These are phyloP conservation scores for Ambrosia artemisiifolia DNA, from an alignment of 129 eudicot genomes.

Conservation along the genomic window DNA sequence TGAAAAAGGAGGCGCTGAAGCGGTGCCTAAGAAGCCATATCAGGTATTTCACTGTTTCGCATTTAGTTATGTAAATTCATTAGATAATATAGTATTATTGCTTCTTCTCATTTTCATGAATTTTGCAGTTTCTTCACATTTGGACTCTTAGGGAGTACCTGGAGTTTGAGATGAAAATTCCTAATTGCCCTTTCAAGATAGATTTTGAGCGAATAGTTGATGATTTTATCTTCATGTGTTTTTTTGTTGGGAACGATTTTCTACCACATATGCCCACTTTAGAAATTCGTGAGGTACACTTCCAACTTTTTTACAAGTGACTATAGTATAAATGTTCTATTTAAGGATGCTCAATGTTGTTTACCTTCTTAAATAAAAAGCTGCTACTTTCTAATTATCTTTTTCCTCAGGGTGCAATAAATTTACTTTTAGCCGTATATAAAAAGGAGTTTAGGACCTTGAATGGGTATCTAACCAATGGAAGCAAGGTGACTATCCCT, in stretches of 20 bases:
- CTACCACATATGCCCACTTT: slow-evolving; percentile 98
- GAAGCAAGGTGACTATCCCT: slow-evolving; percentile 64
- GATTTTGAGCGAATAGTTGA: slow-evolving; percentile 89
- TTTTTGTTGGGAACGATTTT: slow-evolving; percentile 96
- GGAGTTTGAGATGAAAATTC: slow-evolving; percentile 87
- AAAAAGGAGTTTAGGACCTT: slow-evolving; percentile 74
- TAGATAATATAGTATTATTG: not conserved
- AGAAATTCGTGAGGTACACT: slow-evolving; percentile 94
- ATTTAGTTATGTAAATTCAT: not conserved
- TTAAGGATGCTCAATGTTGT: not conserved
- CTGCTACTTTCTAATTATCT: not conserved
- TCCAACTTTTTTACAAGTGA: not conserved
- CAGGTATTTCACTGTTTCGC: slow-evolving; percentile 19
- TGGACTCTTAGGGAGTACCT: slow-evolving; percentile 96
- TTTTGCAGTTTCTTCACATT: slow-evolving; percentile 82
- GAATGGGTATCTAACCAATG: slow-evolving; percentile 86
- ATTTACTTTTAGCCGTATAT: slow-evolving; percentile 85
- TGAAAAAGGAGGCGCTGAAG: slow-evolving; percentile 35
- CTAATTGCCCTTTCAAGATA: slow-evolving; percentile 56
- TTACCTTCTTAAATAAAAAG: not conserved
- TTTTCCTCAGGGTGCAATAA: slow-evolving; percentile 76
- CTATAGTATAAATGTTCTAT: not conserved
- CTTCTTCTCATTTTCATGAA: slow-evolving; percentile 6
- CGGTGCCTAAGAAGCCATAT: slow-evolving; percentile 39
- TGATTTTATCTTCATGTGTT: slow-evolving; percentile 96